phyloP scores from a whole-genome alignment of 2,329 filamentous ascomycete species.

The Colletotrichum liriopes region DNA sequence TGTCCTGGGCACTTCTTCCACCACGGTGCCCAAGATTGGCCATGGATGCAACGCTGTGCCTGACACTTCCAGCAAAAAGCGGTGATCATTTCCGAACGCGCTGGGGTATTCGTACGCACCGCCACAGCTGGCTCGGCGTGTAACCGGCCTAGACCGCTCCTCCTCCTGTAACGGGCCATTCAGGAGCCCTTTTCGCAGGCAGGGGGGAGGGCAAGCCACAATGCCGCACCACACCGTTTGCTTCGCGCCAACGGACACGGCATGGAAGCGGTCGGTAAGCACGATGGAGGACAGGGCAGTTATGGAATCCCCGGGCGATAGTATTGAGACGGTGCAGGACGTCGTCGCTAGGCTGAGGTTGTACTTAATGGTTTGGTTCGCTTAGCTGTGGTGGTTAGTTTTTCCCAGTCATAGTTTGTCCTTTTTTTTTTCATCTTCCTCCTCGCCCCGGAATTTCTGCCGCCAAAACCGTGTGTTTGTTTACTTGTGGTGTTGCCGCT shows the following conservation, averaged over 20 bases:
- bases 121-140: slow-evolving; percentile 24
- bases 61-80: slow-evolving; percentile 29
- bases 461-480: background rate
- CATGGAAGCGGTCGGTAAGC: slow-evolving; percentile 24
- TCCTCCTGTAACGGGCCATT: slow-evolving; percentile 9
- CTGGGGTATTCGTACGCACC: slow-evolving; percentile 36
- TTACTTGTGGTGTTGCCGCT: background rate
- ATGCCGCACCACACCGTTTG: slow-evolving; percentile 4
- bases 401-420: background rate
- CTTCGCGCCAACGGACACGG: background rate
- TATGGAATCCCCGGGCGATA: slow-evolving; percentile 33
- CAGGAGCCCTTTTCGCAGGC: background rate
- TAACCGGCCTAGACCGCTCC: slow-evolving; percentile 29
- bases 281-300: slow-evolving; percentile 12
- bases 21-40: slow-evolving; percentile 1
- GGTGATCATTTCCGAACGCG: slow-evolving; percentile 40
- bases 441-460: background rate
- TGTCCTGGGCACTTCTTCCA: slow-evolving; percentile 16
- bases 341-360: slow-evolving; percentile 12
- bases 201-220: slow-evolving; percentile 30
- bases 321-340: slow-evolving; percentile 23
- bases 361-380: slow-evolving; percentile 20
- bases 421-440: background rate
- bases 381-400: slow-evolving; percentile 9
- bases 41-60: slow-evolving; percentile 35